phyloP scores from a whole-genome alignment of 1,284 basidiomycete species.

The Anthracocystis panici-leucophaei region DNA sequence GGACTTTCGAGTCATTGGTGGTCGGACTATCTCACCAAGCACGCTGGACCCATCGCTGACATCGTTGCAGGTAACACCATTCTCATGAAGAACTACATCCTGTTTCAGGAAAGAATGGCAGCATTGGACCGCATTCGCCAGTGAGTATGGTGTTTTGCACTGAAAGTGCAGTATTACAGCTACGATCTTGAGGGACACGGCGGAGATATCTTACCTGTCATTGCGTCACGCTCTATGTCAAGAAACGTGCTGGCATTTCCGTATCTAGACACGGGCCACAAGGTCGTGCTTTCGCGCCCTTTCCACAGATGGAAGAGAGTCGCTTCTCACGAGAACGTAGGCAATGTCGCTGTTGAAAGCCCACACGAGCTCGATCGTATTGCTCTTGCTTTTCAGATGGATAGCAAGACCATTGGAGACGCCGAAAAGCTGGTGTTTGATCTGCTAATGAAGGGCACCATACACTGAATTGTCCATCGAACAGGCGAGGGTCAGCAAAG shows the following conservation, averaged over 20 bases:
- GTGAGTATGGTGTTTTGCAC: neutral
- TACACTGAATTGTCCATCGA: too few relatives aligned
- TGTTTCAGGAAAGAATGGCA: neutral
- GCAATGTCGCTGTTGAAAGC: neutral
- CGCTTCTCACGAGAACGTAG: neutral
- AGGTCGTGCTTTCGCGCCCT: neutral
- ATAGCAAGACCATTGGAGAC: neutral
- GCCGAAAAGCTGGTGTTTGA: neutral
- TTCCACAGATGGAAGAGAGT: neutral
- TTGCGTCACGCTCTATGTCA: neutral
- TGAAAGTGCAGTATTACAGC: neutral
- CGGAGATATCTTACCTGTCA: neutral
- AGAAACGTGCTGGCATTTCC: too few relatives aligned
- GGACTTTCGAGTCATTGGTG: neutral
- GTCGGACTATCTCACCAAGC: neutral
- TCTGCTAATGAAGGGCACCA: neutral
- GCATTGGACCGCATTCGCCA: neutral
- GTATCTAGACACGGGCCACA: too few relatives aligned
- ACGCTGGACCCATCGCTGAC: neutral
- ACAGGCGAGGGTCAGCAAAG: too few relatives aligned
- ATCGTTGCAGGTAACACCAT: neutral
- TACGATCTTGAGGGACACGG: neutral
- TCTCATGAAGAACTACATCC: neutral
- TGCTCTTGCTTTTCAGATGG: neutral
- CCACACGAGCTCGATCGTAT: neutral